phyloP scores from a whole-genome alignment of 805 yeast species.

The Kregervanrija fluxuum region DNA sequence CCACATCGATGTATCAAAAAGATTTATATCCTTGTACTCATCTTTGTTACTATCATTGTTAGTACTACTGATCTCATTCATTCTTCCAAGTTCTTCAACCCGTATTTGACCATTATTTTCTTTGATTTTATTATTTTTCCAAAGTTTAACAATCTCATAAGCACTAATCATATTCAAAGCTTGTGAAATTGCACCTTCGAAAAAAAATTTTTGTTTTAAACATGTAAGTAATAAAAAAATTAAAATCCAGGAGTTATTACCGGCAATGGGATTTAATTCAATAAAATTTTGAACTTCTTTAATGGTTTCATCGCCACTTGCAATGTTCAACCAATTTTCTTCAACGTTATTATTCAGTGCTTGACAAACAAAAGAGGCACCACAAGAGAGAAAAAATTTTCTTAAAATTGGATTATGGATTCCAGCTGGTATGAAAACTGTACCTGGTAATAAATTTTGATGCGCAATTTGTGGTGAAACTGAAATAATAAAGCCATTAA shows the following conservation, averaged over 20 bases:
- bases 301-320: conserved; percentile 14
- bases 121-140: conserved; percentile 12
- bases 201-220: conserved; percentile 30
- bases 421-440: conserved; percentile 33
- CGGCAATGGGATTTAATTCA: conserved; percentile 17
- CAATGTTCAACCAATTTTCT: conserved; percentile 17
- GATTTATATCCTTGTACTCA: no score
- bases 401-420: conserved; percentile 23
- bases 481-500: conserved; percentile 33
- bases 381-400: conserved; percentile 33
- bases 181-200: conserved; percentile 21
- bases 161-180: conserved; percentile 30
- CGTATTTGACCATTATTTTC: no score
- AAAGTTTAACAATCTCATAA: conserved; percentile 28
- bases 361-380: conserved; percentile 32
- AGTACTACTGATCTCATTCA: no score
- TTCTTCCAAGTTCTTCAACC: no score
- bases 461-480: conserved; percentile 37
- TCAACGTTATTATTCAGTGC: conserved; percentile 7
- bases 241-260: conserved; percentile 33
- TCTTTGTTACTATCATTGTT: no score
- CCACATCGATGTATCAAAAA: no score
- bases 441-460: conserved; percentile 31
- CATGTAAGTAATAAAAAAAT: conserved; percentile 34
- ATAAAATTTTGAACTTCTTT: conserved; percentile 18